Evolutionary conservation across 1,284 basidiomycete genomes (phyloP).

Genomic region (Cryptococcus hybrid): DNA sequence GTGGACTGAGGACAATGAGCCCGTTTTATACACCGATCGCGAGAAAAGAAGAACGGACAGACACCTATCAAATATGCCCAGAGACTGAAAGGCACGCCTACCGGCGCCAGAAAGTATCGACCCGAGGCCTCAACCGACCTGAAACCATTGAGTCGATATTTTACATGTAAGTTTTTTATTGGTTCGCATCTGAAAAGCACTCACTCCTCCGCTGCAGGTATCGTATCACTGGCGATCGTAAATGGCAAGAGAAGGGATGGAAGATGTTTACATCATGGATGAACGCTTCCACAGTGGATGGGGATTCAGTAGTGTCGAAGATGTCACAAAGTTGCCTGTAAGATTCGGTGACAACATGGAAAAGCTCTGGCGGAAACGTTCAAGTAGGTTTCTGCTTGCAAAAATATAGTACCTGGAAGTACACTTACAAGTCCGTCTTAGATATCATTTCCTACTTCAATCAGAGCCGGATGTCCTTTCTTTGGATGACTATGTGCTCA

Average conservation of each 20-base stretch:
- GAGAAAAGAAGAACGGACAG: conserved; percentile 18
- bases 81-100: conserved; percentile 37
- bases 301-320: conserved; percentile 49
- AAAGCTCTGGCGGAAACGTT: conserved; percentile 58
- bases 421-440: conserved; percentile 6
- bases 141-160: conserved; percentile 60
- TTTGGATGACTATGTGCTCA: conserved; percentile 59
- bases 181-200: background rate
- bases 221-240: conserved; percentile 56
- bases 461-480: conserved; percentile 55
- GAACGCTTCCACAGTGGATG: conserved; percentile 43
- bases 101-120: conserved; percentile 32
- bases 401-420: too few relatives aligned
- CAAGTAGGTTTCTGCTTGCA: conserved; percentile 38
- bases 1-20: conserved; percentile 28
- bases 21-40: conserved; percentile 18
- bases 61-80: conserved; percentile 37
- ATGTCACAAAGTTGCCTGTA: conserved; percentile 51
- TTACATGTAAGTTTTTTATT: conserved; percentile 41
- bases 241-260: conserved; percentile 60
- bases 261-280: conserved; percentile 60
- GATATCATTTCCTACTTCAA: conserved; percentile 54
- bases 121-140: conserved; percentile 52
- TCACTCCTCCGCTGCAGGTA: conserved; percentile 44
- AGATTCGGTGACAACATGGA: conserved; percentile 50